Conservation (phyloP, 108 stramenopile genomes). For the Discostella stelligeroides region DNA sequence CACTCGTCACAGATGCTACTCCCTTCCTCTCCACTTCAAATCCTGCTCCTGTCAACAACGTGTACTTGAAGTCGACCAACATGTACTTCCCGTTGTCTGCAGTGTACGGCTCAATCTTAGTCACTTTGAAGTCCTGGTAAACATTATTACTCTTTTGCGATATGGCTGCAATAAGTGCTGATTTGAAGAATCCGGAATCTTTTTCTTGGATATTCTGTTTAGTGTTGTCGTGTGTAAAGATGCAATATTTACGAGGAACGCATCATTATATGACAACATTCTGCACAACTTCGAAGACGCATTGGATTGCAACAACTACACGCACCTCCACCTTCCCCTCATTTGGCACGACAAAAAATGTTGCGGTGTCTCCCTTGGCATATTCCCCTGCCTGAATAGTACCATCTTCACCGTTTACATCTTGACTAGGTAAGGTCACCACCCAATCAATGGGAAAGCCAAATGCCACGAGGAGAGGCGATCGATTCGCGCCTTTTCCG, state of each 20-base stretch:
- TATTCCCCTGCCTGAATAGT: conserved; percentile 95
- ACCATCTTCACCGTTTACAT: conserved; percentile 95
- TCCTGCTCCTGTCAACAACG: conserved; percentile 93
- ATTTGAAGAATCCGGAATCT: conserved; percentile 70
- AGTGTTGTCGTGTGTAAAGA: background rate
- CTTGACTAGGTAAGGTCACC: conserved; percentile 82
- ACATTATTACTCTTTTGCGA: conserved; percentile 89
- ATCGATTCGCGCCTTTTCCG: conserved; percentile 83
- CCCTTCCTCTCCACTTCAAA: conserved; percentile 94
- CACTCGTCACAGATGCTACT: conserved; percentile 83
- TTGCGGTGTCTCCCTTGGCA: conserved; percentile 96
- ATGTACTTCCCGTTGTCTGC: conserved; percentile 59
- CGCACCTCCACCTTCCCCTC: conserved; percentile 69
- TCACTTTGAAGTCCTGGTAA: conserved; percentile 94
- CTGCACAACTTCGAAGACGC: background rate
- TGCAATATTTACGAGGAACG: conserved; percentile 1
- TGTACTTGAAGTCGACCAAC: conserved; percentile 93
- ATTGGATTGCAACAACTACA: background rate
- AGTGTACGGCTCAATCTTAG: conserved; percentile 70
- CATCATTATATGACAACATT: background rate
- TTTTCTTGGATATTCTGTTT: conserved; percentile 60
- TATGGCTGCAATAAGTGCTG: conserved; percentile 70
- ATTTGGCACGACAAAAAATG: conserved; percentile 78
- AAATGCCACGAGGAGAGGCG: conserved; percentile 86
- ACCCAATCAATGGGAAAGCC: conserved; percentile 92